Evolutionary conservation across 805 yeast genomes (phyloP).

Genomic region (Nakazawaea laoshanensis): DNA sequence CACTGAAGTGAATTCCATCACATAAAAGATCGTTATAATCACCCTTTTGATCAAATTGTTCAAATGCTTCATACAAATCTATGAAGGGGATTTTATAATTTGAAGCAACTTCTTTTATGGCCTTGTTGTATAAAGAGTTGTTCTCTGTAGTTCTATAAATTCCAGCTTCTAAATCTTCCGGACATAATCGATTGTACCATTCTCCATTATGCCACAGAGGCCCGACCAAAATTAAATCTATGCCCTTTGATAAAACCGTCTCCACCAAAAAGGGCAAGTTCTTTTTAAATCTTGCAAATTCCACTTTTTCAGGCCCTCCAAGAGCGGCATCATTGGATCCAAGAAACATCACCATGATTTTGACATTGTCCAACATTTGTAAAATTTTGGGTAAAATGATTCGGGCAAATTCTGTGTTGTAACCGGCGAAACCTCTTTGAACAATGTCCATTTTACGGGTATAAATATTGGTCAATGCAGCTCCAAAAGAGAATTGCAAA

Average conservation of each 20-base stretch:
- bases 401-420: conserved; percentile 55
- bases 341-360: conserved; percentile 50
- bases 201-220: conserved; percentile 50
- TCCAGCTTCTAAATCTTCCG: conserved; percentile 29
- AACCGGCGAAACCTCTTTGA: conserved; percentile 73
- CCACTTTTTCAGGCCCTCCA: conserved; percentile 36
- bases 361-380: conserved; percentile 32
- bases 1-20: conserved; percentile 41
- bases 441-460: conserved; percentile 58
- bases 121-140: conserved; percentile 42
- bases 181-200: conserved; percentile 26
- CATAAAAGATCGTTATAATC: conserved; percentile 16
- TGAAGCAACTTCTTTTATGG: conserved; percentile 35
- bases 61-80: conserved; percentile 40
- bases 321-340: conserved; percentile 73
- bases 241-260: conserved; percentile 28
- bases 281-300: conserved; percentile 31
- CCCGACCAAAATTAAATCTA: conserved; percentile 50
- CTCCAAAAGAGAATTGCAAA: conserved; percentile 16
- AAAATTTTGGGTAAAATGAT: conserved; percentile 43
- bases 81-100: conserved; percentile 47
- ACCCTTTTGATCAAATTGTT: conserved; percentile 22
- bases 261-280: conserved; percentile 40
- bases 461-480: conserved; percentile 25
- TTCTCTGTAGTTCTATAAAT: conserved; percentile 35